Conservation (phyloP, 306 rosid genomes). For the Oxytropis ochrocephala region DNA sequence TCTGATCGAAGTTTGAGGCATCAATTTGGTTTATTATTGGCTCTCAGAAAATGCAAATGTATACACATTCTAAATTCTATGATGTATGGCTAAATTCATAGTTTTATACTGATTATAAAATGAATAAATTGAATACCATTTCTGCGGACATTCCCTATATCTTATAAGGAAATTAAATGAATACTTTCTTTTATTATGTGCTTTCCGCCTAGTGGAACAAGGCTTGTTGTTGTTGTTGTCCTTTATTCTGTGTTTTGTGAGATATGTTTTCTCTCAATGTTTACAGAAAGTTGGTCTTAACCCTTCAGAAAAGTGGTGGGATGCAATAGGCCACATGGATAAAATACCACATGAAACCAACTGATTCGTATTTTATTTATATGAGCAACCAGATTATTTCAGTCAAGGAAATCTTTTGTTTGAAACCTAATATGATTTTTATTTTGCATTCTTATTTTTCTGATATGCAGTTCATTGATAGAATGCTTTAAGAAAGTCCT, state of each 20-base stretch:
- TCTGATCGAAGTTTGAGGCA: conserved; percentile 9
- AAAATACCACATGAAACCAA: background rate
- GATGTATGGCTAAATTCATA: background rate
- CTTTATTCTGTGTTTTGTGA: background rate
- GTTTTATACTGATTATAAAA: background rate
- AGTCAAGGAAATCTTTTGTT: conserved; percentile 14
- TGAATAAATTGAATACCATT: background rate
- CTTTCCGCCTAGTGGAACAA: too few species aligned
- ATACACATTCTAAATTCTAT: conserved; percentile 3
- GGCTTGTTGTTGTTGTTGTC: background rate
- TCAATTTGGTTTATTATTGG: background rate
- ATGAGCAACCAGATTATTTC: conserved; percentile 14
- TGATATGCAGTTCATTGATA: conserved; percentile 4
- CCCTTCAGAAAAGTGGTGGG: conserved; percentile 10
- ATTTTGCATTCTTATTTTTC: background rate
- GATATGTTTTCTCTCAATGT: background rate
- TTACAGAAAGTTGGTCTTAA: background rate
- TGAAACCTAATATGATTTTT: conserved; percentile 5
- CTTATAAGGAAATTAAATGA: background rate
- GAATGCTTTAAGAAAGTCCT: conserved; percentile 17
- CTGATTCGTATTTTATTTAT: background rate
- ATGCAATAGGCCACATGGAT: conserved; percentile 4
- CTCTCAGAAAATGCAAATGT: background rate
- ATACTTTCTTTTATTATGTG: too few species aligned
- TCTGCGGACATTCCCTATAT: conserved; percentile 5